These are phyloP conservation scores for Medicago arabica DNA, from an alignment of 306 rosid genomes.

Conservation along the genomic window DNA sequence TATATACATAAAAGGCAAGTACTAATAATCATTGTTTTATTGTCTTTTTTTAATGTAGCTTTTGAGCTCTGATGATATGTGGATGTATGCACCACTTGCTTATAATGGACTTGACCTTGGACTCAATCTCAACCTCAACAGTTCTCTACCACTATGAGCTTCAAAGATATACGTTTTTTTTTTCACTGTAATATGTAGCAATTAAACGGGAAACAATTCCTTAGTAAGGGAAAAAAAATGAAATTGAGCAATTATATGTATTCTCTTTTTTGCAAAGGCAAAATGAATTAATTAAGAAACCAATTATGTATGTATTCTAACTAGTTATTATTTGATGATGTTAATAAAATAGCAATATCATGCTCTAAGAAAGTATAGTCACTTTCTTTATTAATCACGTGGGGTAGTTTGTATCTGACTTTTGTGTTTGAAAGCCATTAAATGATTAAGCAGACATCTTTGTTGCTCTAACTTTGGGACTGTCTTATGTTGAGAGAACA, in stretches of 20 bases:
- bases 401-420: slow-evolving; percentile 25
- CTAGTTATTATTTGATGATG: slow-evolving; percentile 45
- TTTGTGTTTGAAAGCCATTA: slow-evolving; percentile 15
- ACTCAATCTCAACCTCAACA: slow-evolving; percentile 51
- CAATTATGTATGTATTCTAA: slow-evolving; percentile 29
- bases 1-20: not conserved
- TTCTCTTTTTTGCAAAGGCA: not conserved
- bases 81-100: slow-evolving; percentile 98
- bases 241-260: slow-evolving; percentile 28
- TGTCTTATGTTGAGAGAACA: slow-evolving; percentile 7
- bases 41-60: slow-evolving; percentile 53
- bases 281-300: too few relatives aligned
- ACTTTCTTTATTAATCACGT: slow-evolving; percentile 26
- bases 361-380: slow-evolving; percentile 45
- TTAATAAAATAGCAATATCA: slow-evolving; percentile 46
- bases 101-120: slow-evolving; percentile 90
- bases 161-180: not conserved
- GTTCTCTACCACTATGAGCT: slow-evolving; percentile 56
- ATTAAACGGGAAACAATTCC: slow-evolving; percentile 26
- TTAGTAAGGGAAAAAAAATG: not conserved
- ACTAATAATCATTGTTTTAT: not conserved
- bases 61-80: slow-evolving; percentile 84
- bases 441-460: slow-evolving; percentile 12
- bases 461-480: not conserved
- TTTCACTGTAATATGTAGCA: slow-evolving; percentile 21